Base-by-base conservation (phyloP, 805 yeast species). In the Wickerhamiella qilinensis region DNA sequence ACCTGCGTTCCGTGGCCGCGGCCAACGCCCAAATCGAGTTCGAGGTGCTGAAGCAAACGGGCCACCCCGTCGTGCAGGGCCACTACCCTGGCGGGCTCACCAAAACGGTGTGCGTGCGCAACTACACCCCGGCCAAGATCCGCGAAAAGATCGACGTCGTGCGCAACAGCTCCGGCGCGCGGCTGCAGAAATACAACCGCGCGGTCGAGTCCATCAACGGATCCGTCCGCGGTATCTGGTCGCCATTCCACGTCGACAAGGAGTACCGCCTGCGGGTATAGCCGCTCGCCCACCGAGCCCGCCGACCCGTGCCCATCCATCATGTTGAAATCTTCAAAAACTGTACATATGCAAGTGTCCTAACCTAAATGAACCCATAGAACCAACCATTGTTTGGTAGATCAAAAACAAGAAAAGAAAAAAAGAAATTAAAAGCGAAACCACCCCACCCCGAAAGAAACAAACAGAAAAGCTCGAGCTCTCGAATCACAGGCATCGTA, bases 161-260 rank as follows among this genome's bases (percentile, higher is more conserved):
- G 50, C 63, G 71, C 43, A 79, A 77, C 54, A 64, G 85, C 20
- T 69, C 80, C 35, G 96, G 96, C 37, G 67, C 62, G 24, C 62
- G 63, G 41, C 54, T 77, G 38, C 58, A 63, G 47, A 75, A 74
- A 51, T 67, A 70, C 51, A 79, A 79, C 57, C 75, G 81, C 54
- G 78, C 83, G 41, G 97, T 91, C 27, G 71, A 75, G 58, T 77
- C 93, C 31, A 60, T 69, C 44, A 91, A 88, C 56, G 71, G 69
- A 39, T 75, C 93, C 40, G 85, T 88, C 15, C 79, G 98, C 68
- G 98, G 98, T 53, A 69, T 91, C 36, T 91, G 98, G 98, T 85
- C 96, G 34, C 98, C 98, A 42, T 67, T 88, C 65, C 95, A 86
- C 54, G 77, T 71, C 37, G 72, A 68, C 40, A 67, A 71, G 45